Evolutionary conservation across 2,329 filamentous ascomycete genomes (phyloP).

Genomic region (Colletotrichum gloeosporioides): DNA sequence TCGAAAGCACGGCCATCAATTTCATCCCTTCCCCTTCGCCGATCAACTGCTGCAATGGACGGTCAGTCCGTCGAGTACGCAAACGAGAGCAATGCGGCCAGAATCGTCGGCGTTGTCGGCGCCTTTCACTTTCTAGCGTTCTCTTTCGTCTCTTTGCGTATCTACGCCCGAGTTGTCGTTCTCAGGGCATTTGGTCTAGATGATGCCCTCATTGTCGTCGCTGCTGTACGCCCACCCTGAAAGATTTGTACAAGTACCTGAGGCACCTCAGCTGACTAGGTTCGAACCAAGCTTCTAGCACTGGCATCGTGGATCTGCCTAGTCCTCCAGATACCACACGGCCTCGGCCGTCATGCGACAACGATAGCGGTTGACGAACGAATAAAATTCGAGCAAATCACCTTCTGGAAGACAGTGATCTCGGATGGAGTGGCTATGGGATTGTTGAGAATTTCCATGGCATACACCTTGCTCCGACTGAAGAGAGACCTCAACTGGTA

Average conservation of each 20-base stretch:
- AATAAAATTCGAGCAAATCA: conserved; percentile 24
- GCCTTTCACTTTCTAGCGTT: conserved; percentile 26
- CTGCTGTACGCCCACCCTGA: conserved; percentile 18
- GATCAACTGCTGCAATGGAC: background rate
- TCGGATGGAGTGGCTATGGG: conserved; percentile 27
- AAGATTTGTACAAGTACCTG: background rate
- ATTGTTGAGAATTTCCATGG: conserved; percentile 27
- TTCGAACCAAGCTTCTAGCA: conserved; percentile 7
- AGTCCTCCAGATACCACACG: conserved; percentile 26
- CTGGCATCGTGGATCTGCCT: conserved; percentile 26
- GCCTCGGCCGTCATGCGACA: conserved; percentile 25
- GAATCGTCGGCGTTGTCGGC: conserved; percentile 23
- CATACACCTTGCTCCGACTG: conserved; percentile 24
- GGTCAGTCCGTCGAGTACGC: background rate
- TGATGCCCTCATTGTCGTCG: conserved; percentile 29
- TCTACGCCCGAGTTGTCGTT: conserved; percentile 28
- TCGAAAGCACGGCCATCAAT: background rate
- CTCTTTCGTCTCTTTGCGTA: conserved; percentile 25
- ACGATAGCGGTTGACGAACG: conserved; percentile 16
- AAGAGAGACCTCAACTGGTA: conserved; percentile 27
- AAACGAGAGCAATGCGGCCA: conserved; percentile 17
- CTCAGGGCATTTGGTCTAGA: conserved; percentile 31
- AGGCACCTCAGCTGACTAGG: background rate
- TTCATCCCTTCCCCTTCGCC: background rate
- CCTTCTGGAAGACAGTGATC: conserved; percentile 27